These are phyloP conservation scores for Tricholoma furcatifolium DNA, from an alignment of 768 basidiomycete genomes.

Conservation along the genomic window DNA sequence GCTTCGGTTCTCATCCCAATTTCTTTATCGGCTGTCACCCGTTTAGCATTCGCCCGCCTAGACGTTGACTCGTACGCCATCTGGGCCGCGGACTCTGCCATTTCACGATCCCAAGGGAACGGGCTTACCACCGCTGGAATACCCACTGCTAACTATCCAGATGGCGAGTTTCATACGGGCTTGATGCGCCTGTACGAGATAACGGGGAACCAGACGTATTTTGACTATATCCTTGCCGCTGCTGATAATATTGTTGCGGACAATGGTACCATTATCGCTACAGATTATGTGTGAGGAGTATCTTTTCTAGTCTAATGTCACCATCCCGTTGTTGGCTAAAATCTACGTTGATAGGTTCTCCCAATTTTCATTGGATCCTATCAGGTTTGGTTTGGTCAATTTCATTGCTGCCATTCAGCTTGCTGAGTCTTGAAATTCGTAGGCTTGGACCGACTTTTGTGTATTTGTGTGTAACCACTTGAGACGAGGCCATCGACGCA, in stretches of 20 bases:
- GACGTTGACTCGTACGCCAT: slow-evolving; percentile 40
- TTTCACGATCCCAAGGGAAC: slow-evolving; percentile 43
- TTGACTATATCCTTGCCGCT: slow-evolving; percentile 37
- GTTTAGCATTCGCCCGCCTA: slow-evolving; percentile 26
- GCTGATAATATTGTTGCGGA: slow-evolving; percentile 38
- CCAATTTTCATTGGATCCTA: slow-evolving; percentile 33
- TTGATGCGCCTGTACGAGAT: slow-evolving; percentile 35
- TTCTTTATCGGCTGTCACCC: background rate
- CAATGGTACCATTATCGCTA: slow-evolving; percentile 40
- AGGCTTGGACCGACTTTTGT: slow-evolving; percentile 41
- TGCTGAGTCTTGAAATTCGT: background rate
- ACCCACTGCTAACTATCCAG: slow-evolving; percentile 40
- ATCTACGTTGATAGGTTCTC: slow-evolving; percentile 27
- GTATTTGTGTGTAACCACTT: slow-evolving; percentile 28
- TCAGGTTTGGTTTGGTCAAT: slow-evolving; percentile 25
- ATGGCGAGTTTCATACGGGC: slow-evolving; percentile 39
- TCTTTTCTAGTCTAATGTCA: background rate
- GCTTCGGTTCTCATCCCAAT: background rate
- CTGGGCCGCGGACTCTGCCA: slow-evolving; percentile 48
- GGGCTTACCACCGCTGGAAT: slow-evolving; percentile 32
- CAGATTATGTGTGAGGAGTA: slow-evolving; percentile 32
- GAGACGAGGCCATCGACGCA: background rate
- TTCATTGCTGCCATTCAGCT: background rate
- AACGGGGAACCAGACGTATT: slow-evolving; percentile 41
- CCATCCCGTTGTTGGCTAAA: background rate